phyloP scores from a whole-genome alignment of 345 rosid genomes.

The Lumnitzera littorea region DNA sequence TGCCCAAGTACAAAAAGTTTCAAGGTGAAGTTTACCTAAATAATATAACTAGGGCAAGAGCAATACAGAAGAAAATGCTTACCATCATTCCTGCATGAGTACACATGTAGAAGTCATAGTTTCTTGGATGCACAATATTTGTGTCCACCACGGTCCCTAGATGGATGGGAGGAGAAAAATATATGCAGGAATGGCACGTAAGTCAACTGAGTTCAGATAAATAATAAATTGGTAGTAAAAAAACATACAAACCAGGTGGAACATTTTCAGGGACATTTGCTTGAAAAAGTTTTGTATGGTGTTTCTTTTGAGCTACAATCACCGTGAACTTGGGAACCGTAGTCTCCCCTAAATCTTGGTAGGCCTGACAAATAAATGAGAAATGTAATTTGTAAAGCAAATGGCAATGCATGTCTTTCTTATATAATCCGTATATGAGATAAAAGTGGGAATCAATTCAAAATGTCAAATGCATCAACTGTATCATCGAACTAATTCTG shows the following conservation, averaged over 20 bases:
- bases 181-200: neutral
- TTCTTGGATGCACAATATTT: conserved; percentile 68
- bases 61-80: conserved; percentile 16
- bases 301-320: conserved; percentile 85
- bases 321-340: conserved; percentile 69
- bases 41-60: neutral
- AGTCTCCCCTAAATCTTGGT: conserved; percentile 50
- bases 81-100: conserved; percentile 77
- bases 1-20: neutral
- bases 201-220: conserved; percentile 2
- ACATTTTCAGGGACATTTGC: conserved; percentile 56
- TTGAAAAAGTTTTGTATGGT: conserved; percentile 81
- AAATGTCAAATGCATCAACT: too few species aligned
- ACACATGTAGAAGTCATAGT: conserved; percentile 89
- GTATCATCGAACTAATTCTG: too few species aligned
- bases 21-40: neutral
- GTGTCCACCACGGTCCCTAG: conserved; percentile 86
- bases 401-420: too few species aligned
- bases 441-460: too few species aligned
- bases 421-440: too few species aligned
- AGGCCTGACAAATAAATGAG: conserved; percentile 46
- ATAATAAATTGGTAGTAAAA: neutral
- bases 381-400: neutral
- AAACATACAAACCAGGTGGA: conserved; percentile 58
- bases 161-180: conserved; percentile 5